Conservation (phyloP, 2,329 filamentous ascomycete genomes). For the Didymosphaeria variabile region DNA sequence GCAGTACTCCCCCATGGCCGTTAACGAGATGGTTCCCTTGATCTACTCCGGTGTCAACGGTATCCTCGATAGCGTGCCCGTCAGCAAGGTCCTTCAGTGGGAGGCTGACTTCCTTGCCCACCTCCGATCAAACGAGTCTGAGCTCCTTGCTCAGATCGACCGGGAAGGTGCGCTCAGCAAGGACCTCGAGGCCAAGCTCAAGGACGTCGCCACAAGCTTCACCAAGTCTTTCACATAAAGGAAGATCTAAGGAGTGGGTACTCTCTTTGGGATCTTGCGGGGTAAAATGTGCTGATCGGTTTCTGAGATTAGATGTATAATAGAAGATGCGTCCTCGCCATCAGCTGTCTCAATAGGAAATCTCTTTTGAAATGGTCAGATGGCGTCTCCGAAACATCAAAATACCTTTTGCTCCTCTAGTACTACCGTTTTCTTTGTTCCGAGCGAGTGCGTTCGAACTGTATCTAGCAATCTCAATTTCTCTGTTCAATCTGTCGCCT, state of each 20-base stretch:
- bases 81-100: conserved; percentile 90
- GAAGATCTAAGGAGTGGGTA: conserved; percentile 46
- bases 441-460: conserved; percentile 23
- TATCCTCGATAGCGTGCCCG: conserved; percentile 86
- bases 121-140: conserved; percentile 88
- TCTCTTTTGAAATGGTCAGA: conserved; percentile 27
- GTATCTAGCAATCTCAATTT: conserved; percentile 40
- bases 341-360: conserved; percentile 45
- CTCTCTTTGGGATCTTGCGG: conserved; percentile 46
- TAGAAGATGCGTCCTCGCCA: conserved; percentile 45
- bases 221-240: conserved; percentile 85
- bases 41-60: conserved; percentile 99
- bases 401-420: conserved; percentile 24
- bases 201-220: conserved; percentile 79
- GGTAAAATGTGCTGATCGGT: conserved; percentile 52
- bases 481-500: conserved; percentile 20
- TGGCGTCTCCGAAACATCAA: conserved; percentile 30
- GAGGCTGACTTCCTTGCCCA: conserved; percentile 93
- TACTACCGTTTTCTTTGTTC: conserved; percentile 34
- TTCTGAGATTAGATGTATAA: conserved; percentile 44
- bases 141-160: conserved; percentile 85
- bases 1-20: conserved; percentile 98
- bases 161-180: conserved; percentile 97
- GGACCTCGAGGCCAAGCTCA: conserved; percentile 85
- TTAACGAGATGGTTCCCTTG: conserved; percentile 99